Percentiles rank a stretch among this genome's conserved stretches.
These are phyloP conservation scores for Arabidopsis thaliana DNA, from an alignment of 345 rosid genomes.

Conservation along the genomic window DNA sequence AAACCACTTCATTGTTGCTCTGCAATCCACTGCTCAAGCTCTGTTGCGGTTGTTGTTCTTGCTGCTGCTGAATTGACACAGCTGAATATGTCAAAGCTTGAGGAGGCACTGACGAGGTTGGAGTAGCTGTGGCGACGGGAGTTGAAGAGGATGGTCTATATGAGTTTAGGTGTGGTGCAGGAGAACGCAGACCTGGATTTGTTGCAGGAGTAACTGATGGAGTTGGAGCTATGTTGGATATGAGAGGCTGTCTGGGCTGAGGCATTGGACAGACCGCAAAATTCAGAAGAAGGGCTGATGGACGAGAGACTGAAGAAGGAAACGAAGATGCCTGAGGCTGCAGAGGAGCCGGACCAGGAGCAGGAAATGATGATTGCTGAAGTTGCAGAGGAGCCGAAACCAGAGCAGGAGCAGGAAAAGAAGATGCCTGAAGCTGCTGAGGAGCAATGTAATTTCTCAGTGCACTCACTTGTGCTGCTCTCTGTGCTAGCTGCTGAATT, in stretches of 20 bases:
- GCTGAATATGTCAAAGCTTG: conserved; percentile 13
- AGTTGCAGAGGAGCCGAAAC: conserved; percentile 35
- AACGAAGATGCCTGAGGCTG: conserved; percentile 33
- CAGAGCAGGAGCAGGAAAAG: background rate
- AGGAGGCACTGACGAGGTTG: background rate
- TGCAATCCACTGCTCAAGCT: conserved; percentile 31
- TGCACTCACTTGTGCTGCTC: conserved; percentile 35
- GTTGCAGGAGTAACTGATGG: conserved; percentile 32
- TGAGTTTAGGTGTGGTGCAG: conserved; percentile 20
- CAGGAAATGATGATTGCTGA: conserved; percentile 17
- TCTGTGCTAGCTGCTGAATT: conserved; percentile 42
- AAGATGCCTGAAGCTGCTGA: conserved; percentile 27
- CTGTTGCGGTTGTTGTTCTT: conserved; percentile 23
- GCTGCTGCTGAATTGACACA: conserved; percentile 7
- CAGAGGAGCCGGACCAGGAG: conserved; percentile 18
- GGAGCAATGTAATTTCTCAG: conserved; percentile 25
- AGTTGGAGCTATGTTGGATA: conserved; percentile 34
- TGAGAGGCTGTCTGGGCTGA: conserved; percentile 41
- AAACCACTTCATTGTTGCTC: conserved; percentile 31
- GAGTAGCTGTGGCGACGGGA: conserved; percentile 18
- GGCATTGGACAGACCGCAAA: conserved; percentile 28
- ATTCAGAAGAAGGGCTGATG: conserved; percentile 19
- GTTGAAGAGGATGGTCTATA: conserved; percentile 32
- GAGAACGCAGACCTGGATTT: conserved; percentile 12
- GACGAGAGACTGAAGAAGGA: conserved; percentile 27